A percentile compares a stretch with the other conserved stretches of the same genome.
These are phyloP conservation scores for Populus hybrid DNA, from an alignment of 441 rosid genomes.

Conservation along the genomic window DNA sequence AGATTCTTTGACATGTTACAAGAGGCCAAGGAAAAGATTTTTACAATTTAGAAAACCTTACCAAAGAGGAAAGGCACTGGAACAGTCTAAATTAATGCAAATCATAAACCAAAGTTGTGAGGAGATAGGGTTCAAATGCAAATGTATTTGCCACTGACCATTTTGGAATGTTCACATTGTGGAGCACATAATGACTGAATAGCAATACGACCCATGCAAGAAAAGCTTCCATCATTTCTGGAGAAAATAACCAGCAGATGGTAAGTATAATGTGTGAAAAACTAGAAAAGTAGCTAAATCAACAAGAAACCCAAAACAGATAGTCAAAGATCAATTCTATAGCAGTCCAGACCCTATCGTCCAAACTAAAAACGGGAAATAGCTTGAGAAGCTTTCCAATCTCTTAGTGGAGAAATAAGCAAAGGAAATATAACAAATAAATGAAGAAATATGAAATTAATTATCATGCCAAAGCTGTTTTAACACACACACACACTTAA, in stretches of 20 bases:
- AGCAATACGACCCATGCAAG: slow-evolving; percentile 65
- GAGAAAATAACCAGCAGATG: slow-evolving; percentile 14
- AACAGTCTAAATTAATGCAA: neutral
- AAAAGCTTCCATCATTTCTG: slow-evolving; percentile 56
- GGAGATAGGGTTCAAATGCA: slow-evolving; percentile 13
- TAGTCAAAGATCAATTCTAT: neutral
- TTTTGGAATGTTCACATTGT: slow-evolving; percentile 63
- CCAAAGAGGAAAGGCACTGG: neutral
- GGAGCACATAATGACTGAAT: slow-evolving; percentile 92
- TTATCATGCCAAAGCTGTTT: neutral
- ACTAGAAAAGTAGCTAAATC: neutral
- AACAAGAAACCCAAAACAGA: neutral
- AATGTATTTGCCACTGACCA: slow-evolving; percentile 40
- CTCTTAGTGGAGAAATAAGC: neutral
- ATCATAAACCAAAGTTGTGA: neutral
- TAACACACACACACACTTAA: neutral
- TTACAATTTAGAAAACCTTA: neutral
- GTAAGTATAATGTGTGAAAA: slow-evolving; percentile 10
- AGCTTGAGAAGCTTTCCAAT: neutral
- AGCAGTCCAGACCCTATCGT: neutral
- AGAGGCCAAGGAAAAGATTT: neutral
- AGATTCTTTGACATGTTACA: neutral
- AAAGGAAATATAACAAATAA: neutral
- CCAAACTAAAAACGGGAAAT: neutral
- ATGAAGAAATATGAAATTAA: neutral